Conservation (phyloP, 495 filamentous ascomycete species). For the Hypoxylon crocopeplum region DNA sequence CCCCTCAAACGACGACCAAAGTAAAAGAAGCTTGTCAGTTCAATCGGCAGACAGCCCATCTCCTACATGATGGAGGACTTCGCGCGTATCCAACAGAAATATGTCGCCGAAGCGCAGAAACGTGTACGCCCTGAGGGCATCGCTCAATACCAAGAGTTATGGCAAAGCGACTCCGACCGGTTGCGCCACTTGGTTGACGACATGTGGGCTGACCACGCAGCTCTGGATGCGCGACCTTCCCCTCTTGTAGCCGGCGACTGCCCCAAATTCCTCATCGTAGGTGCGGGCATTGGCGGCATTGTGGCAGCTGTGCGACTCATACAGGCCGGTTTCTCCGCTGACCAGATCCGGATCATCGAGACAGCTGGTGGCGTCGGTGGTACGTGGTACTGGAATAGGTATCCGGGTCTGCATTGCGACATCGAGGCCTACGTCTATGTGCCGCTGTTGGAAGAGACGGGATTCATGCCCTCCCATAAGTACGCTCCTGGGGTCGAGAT, state of each 20-base stretch:
- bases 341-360: conserved; percentile 60
- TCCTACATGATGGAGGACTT: conserved; percentile 38
- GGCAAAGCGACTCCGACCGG: conserved; percentile 35
- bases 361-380: conserved; percentile 58
- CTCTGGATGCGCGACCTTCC: conserved; percentile 42
- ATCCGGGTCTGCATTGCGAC: conserved; percentile 59
- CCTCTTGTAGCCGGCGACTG: conserved; percentile 39
- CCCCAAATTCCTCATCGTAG: conserved; percentile 56
- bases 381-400: conserved; percentile 65
- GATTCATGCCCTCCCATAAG: conserved; percentile 58
- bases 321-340: conserved; percentile 50
- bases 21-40: no score
- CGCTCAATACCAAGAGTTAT: conserved; percentile 50
- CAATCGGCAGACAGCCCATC: background rate
- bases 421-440: conserved; percentile 60
- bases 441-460: conserved; percentile 67
- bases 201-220: conserved; percentile 53
- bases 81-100: conserved; percentile 45
- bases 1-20: no score
- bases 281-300: conserved; percentile 60
- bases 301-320: conserved; percentile 57
- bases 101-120: conserved; percentile 55
- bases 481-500: conserved; percentile 56
- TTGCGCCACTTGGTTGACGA: conserved; percentile 50
- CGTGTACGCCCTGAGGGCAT: conserved; percentile 52